phyloP scores from a whole-genome alignment of 768 basidiomycete species.

The Leucosporidium creatinivorum region DNA sequence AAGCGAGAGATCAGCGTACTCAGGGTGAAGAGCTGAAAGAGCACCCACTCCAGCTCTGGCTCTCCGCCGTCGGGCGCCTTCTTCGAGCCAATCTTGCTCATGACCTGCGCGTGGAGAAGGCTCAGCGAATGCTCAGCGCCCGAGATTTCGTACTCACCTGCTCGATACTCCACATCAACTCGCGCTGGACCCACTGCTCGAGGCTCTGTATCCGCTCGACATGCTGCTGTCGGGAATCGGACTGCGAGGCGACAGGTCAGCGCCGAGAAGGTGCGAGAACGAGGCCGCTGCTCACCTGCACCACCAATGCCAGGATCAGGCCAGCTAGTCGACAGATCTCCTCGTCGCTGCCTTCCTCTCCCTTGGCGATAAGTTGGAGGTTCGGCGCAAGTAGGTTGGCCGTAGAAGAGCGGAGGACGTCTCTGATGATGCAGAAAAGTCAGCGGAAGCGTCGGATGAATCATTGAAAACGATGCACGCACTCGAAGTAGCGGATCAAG shows the following conservation, averaged over 20 bases:
- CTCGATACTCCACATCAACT: constrained; percentile 88
- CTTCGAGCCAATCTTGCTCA: constrained; percentile 60
- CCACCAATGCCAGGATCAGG: constrained; percentile 20
- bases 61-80: constrained; percentile 47
- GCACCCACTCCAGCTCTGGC: constrained; percentile 52
- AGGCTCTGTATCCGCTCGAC: constrained; percentile 81
- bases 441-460: no score
- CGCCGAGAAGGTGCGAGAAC: constrained; percentile 39
- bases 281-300: constrained; percentile 44
- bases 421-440: background rate
- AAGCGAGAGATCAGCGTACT: background rate
- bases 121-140: background rate
- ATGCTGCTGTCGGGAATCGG: constrained; percentile 76
- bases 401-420: constrained; percentile 67
- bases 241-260: constrained; percentile 76
- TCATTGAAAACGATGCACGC: constrained; percentile 42
- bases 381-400: constrained; percentile 75
- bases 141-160: constrained; percentile 51
- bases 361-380: constrained; percentile 76
- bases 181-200: constrained; percentile 74
- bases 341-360: constrained; percentile 53
- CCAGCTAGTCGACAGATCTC: constrained; percentile 22
- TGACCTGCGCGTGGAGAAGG: constrained; percentile 50
- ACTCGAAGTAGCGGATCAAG: constrained; percentile 67
- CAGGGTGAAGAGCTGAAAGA: background rate